Conservation (phyloP, 768 basidiomycete species). For the Russula brevipes region DNA sequence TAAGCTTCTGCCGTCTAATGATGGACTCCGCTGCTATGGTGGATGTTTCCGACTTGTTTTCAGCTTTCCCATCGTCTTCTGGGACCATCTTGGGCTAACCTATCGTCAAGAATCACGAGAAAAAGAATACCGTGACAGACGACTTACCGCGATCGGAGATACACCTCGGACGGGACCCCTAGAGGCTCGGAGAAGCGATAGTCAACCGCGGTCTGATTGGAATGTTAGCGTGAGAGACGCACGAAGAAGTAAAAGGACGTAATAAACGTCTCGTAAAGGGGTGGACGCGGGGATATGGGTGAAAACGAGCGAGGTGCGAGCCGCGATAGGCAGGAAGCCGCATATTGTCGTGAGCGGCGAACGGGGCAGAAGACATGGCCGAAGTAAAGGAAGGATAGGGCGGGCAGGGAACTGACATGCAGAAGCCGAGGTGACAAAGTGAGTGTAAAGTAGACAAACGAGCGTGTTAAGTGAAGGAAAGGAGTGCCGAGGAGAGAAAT, state of each 20-base stretch:
- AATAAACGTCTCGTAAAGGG: slow-evolving; percentile 7
- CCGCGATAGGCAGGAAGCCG: slow-evolving; percentile 14
- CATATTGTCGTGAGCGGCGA: slow-evolving; percentile 7
- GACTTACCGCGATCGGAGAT: background rate
- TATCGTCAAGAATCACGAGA: background rate
- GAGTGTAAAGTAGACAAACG: slow-evolving; percentile 3
- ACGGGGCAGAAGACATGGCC: slow-evolving; percentile 15
- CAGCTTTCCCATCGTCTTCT: slow-evolving; percentile 6
- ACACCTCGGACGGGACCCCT: background rate
- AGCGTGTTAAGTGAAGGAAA: slow-evolving; percentile 3
- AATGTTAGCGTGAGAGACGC: background rate
- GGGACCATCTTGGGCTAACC: slow-evolving; percentile 1
- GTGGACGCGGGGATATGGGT: slow-evolving; percentile 14
- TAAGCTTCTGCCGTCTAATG: slow-evolving; percentile 14
- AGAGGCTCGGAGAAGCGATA: slow-evolving; percentile 1
- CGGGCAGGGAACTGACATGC: slow-evolving; percentile 8
- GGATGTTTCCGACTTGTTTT: slow-evolving; percentile 11
- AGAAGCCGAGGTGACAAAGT: background rate
- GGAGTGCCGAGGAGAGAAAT: background rate
- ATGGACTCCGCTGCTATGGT: slow-evolving; percentile 7
- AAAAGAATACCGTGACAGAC: background rate
- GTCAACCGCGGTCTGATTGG: slow-evolving; percentile 10
- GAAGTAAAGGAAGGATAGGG: slow-evolving; percentile 18
- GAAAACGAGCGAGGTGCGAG: slow-evolving; percentile 15
- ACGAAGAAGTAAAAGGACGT: background rate